These are phyloP conservation scores for Miamiensis avidus DNA, from an alignment of 169 alveolate genomes.

Conservation along the genomic window DNA sequence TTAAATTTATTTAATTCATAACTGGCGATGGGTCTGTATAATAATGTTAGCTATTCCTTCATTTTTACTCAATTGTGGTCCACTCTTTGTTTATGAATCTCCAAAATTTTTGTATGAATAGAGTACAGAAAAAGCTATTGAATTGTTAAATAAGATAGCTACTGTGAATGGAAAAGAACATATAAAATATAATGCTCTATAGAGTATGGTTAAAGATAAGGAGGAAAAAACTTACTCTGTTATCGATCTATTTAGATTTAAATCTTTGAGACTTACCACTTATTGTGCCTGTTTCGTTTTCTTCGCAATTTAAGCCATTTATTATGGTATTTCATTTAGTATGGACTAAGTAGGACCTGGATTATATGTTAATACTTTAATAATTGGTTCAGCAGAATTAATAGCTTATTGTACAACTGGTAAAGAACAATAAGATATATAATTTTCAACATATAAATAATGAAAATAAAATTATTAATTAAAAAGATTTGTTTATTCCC, in stretches of 20 bases:
- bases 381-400: slow-evolving; percentile 33
- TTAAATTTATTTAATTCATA: slow-evolving; percentile 22
- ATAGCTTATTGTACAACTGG: slow-evolving; percentile 39
- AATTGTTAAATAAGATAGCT: slow-evolving; percentile 36
- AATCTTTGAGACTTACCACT: slow-evolving; percentile 32
- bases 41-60: slow-evolving; percentile 26
- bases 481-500: slow-evolving; percentile 25
- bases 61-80: slow-evolving; percentile 21
- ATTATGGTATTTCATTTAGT: slow-evolving; percentile 47
- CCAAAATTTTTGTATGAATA: slow-evolving; percentile 37
- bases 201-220: slow-evolving; percentile 18
- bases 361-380: slow-evolving; percentile 23
- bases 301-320: slow-evolving; percentile 32
- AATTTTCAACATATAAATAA: neutral
- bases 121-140: slow-evolving; percentile 24
- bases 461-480: neutral
- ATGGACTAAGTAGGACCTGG: slow-evolving; percentile 27
- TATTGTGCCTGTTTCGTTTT: slow-evolving; percentile 32
- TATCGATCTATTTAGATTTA: slow-evolving; percentile 32
- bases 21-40: slow-evolving; percentile 37
- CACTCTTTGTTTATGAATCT: slow-evolving; percentile 25
- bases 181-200: slow-evolving; percentile 16
- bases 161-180: slow-evolving; percentile 23
- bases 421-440: too few relatives aligned
- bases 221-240: slow-evolving; percentile 27